These are phyloP conservation scores for Magnaporthiopsis incrustans DNA, from an alignment of 2,329 filamentous ascomycete genomes.

Conservation along the genomic window DNA sequence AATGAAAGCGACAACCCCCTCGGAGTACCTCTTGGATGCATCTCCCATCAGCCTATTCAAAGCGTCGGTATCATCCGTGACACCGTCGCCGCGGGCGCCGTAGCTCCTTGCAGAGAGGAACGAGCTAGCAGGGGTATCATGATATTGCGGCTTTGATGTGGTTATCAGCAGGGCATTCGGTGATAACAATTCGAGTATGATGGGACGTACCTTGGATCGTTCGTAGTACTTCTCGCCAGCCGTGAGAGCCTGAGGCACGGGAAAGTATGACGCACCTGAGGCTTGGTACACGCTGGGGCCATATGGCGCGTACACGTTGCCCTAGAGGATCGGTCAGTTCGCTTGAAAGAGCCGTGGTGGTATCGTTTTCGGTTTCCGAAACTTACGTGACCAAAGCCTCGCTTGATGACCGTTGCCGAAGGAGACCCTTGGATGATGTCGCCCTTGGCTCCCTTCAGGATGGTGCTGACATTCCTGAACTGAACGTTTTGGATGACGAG, in stretches of 20 bases:
- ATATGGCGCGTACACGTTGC: slow-evolving; percentile 53
- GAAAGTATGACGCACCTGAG: slow-evolving; percentile 17
- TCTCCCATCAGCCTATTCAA: slow-evolving; percentile 22
- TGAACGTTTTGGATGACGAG: slow-evolving; percentile 46
- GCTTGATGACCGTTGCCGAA: slow-evolving; percentile 17
- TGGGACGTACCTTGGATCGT: slow-evolving; percentile 43
- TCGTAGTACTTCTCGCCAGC: slow-evolving; percentile 43
- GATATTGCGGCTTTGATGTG: slow-evolving; percentile 51
- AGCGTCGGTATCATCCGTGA: slow-evolving; percentile 50
- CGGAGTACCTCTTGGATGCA: slow-evolving; percentile 21
- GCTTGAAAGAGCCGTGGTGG: not conserved
- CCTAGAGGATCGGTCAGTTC: slow-evolving; percentile 31
- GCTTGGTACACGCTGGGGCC: slow-evolving; percentile 41
- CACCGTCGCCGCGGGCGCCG: slow-evolving; percentile 39
- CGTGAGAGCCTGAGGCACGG: slow-evolving; percentile 33
- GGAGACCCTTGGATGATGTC: slow-evolving; percentile 53
- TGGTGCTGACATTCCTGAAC: slow-evolving; percentile 27
- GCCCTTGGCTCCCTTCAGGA: slow-evolving; percentile 29
- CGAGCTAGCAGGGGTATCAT: slow-evolving; percentile 41
- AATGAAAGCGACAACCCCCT: slow-evolving; percentile 49
- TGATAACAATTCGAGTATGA: not conserved
- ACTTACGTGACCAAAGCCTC: slow-evolving; percentile 6
- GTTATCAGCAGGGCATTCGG: not conserved
- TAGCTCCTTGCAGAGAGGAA: slow-evolving; percentile 34
- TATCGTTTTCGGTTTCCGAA: too few species aligned